Conservation (phyloP, 2,329 filamentous ascomycete species). For the Coniochaeta sp. region DNA sequence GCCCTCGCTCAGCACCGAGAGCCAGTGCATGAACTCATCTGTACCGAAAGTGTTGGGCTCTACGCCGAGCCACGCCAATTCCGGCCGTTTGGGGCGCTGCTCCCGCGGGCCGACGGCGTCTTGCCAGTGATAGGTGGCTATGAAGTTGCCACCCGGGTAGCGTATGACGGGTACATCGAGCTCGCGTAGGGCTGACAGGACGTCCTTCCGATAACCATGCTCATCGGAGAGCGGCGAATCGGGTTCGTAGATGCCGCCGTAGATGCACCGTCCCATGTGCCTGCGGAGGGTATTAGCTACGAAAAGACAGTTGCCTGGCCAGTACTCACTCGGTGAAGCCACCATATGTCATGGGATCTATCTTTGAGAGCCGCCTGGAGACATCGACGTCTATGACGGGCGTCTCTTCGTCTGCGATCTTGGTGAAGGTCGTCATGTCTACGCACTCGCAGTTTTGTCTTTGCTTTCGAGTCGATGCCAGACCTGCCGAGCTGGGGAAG, state of each 20-base stretch:
- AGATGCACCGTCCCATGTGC: slow-evolving; percentile 86
- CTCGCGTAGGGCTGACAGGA: slow-evolving; percentile 65
- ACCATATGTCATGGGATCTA: slow-evolving; percentile 75
- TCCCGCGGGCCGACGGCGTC: slow-evolving; percentile 72
- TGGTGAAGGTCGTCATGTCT: slow-evolving; percentile 66
- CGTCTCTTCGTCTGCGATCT: slow-evolving; percentile 50
- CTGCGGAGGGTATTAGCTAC: slow-evolving; percentile 27
- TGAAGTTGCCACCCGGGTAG: slow-evolving; percentile 80
- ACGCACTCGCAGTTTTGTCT: background rate
- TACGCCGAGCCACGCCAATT: slow-evolving; percentile 71
- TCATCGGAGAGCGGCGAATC: slow-evolving; percentile 64
- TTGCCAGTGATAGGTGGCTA: slow-evolving; percentile 78
- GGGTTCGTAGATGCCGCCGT: slow-evolving; percentile 78
- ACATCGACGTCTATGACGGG: slow-evolving; percentile 61
- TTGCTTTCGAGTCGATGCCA: background rate
- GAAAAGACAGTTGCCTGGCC: background rate
- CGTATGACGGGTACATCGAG: slow-evolving; percentile 69
- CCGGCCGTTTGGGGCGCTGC: slow-evolving; percentile 56
- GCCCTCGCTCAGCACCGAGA: slow-evolving; percentile 58
- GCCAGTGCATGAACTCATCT: slow-evolving; percentile 82
- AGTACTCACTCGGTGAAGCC: slow-evolving; percentile 69
- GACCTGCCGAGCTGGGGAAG: background rate
- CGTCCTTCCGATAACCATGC: slow-evolving; percentile 71
- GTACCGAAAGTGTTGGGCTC: slow-evolving; percentile 78
- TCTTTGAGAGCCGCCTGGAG: slow-evolving; percentile 58